Conservation (phyloP, 2,329 filamentous ascomycete species). For the Diaporthe batatas region DNA sequence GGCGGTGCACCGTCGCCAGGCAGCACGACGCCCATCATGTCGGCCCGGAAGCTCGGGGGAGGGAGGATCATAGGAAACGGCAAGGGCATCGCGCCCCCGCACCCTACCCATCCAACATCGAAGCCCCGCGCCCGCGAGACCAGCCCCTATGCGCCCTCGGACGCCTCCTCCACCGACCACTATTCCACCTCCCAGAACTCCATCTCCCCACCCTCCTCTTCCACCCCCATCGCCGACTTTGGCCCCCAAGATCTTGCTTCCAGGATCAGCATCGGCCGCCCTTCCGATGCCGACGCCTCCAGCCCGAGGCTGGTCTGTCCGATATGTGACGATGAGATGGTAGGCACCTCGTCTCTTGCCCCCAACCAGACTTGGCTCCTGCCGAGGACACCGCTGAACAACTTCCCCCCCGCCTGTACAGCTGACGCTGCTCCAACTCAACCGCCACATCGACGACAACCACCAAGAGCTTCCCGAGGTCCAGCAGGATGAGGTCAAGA, state of each 20-base stretch:
- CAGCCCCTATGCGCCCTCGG: conserved; percentile 68
- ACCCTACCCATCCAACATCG: conserved; percentile 50
- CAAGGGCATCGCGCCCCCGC: conserved; percentile 80
- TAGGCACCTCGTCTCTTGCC: conserved; percentile 53
- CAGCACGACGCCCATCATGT: conserved; percentile 68
- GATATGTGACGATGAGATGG: conserved; percentile 99
- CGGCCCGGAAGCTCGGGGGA: conserved; percentile 88
- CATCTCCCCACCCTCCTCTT: conserved; percentile 69
- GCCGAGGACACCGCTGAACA: conserved; percentile 19
- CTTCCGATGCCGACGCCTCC: conserved; percentile 67
- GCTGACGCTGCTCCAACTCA: conserved; percentile 93
- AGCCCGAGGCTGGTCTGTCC: conserved; percentile 85
- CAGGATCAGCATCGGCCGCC: conserved; percentile 77
- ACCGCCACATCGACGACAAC: conserved; percentile 85
- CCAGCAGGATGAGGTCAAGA: conserved; percentile 94
- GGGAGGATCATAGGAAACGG: conserved; percentile 91
- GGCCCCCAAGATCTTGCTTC: conserved; percentile 81
- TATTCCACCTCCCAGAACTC: conserved; percentile 70
- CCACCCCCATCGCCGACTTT: conserved; percentile 76
- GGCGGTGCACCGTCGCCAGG: conserved; percentile 21
- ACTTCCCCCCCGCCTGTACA: conserved; percentile 53
- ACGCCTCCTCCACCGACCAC: conserved; percentile 79
- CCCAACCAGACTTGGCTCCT: background rate
- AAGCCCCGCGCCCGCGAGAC: conserved; percentile 50
- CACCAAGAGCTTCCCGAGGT: conserved; percentile 91